These are phyloP conservation scores for Peterozyma toletana DNA, from an alignment of 805 yeast genomes.

Conservation along the genomic window DNA sequence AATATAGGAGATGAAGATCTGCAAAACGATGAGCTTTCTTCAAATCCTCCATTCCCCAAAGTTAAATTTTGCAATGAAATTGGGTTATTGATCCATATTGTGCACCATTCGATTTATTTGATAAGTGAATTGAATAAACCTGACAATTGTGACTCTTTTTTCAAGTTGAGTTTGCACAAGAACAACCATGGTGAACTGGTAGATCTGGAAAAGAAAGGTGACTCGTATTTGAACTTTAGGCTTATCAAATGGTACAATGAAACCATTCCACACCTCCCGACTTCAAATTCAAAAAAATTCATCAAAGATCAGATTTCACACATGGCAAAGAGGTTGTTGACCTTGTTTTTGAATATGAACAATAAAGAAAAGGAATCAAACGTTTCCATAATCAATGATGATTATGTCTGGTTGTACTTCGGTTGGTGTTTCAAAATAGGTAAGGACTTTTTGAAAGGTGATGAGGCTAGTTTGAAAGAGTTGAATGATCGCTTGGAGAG, in stretches of 20 bases:
- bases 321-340: constrained; percentile 9
- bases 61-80: constrained; percentile 8
- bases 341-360: constrained; percentile 7
- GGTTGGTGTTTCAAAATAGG: constrained; percentile 9
- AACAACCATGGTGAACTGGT: neutral
- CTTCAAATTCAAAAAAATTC: neutral
- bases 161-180: constrained; percentile 1
- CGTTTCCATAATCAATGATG: neutral
- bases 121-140: constrained; percentile 5
- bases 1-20: neutral
- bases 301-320: constrained; percentile 4
- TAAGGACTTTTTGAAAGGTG: constrained; percentile 3
- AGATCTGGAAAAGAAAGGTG: neutral
- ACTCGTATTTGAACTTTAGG: constrained; percentile 3
- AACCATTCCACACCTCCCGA: constrained; percentile 1
- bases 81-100: constrained; percentile 8
- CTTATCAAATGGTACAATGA: constrained; percentile 8
- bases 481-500: constrained; percentile 3
- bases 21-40: constrained; percentile 1
- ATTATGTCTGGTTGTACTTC: constrained; percentile 7
- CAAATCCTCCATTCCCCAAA: constrained; percentile 9
- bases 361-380: neutral
- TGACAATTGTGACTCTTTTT: constrained; percentile 1
- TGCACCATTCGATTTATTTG: constrained; percentile 11
- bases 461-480: constrained; percentile 1